phyloP scores from a whole-genome alignment of 257 asterid genomes.

The Solanum bulbocastanum region DNA sequence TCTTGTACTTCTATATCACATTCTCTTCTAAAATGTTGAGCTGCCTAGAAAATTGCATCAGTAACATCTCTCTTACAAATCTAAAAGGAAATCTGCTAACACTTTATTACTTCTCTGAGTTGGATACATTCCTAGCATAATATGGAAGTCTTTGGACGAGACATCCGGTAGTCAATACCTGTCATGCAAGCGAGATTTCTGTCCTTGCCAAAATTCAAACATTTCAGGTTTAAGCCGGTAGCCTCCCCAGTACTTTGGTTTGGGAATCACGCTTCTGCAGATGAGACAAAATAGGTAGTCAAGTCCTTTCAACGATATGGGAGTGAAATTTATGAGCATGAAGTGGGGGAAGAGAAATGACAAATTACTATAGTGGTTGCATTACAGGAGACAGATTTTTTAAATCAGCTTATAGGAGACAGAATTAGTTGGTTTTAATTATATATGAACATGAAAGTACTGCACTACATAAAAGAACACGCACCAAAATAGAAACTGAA shows the following conservation, averaged over 20 bases:
- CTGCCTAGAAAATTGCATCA: neutral
- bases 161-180: slow-evolving; percentile 17
- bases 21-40: neutral
- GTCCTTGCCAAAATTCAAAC: slow-evolving; percentile 51
- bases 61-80: neutral
- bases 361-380: neutral
- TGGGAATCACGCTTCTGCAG: slow-evolving; percentile 29
- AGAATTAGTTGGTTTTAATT: neutral
- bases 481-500: neutral
- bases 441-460: neutral
- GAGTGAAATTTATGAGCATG: neutral
- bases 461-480: neutral
- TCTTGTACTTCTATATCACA: neutral
- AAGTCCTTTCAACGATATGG: neutral
- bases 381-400: neutral
- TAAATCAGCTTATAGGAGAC: neutral
- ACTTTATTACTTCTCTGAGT: neutral
- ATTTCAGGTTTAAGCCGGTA: slow-evolving; percentile 31
- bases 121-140: neutral
- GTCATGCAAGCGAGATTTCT: slow-evolving; percentile 37
- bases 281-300: neutral
- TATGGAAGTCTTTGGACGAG: neutral
- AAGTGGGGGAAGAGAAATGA: neutral
- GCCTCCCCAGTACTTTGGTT: slow-evolving; percentile 43
- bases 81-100: neutral